phyloP scores from a whole-genome alignment of 2,329 filamentous ascomycete species.

The Penicillium sp. region DNA sequence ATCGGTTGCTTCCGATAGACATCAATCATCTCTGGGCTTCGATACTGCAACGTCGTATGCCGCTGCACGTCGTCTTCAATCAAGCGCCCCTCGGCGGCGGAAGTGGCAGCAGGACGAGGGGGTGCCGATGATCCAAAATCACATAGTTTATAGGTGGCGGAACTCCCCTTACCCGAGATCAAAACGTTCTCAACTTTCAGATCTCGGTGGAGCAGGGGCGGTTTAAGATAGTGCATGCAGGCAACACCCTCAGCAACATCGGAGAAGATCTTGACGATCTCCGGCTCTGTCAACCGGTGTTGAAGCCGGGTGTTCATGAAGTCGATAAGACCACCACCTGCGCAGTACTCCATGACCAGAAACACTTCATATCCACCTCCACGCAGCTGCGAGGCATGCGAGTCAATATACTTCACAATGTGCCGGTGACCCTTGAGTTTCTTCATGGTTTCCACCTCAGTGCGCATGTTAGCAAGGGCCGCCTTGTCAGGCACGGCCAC shows the following conservation, averaged over 20 bases:
- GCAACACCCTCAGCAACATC: constrained; percentile 95
- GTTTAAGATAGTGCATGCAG: constrained; percentile 98
- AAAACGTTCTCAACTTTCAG: constrained; percentile 98
- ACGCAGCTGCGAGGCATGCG: constrained; percentile 89
- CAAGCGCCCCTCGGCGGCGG: constrained; percentile 80
- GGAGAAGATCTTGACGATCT: constrained; percentile 94
- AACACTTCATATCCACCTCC: constrained; percentile 97
- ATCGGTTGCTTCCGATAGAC: constrained; percentile 96
- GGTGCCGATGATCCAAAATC: constrained; percentile 93
- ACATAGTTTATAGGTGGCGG: constrained; percentile 86
- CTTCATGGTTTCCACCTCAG: constrained; percentile 99
- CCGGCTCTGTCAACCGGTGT: constrained; percentile 92
- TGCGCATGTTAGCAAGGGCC: constrained; percentile 90
- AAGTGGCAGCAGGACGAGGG: constrained; percentile 79
- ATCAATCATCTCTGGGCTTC: constrained; percentile 98
- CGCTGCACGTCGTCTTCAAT: constrained; percentile 97
- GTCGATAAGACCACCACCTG: constrained; percentile 92
- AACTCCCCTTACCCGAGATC: constrained; percentile 67
- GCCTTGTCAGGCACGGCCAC: constrained; percentile 97
- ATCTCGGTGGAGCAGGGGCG: constrained; percentile 86
- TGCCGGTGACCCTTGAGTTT: constrained; percentile 93
- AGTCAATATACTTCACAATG: constrained; percentile 98
- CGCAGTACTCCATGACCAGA: constrained; percentile 95
- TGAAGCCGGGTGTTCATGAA: constrained; percentile 99
- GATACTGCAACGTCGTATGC: constrained; percentile 95